A percentile compares a stretch with the other conserved stretches of the same genome.
phyloP scores from a whole-genome alignment of 176 grass and related monocot genomes.

The Cocos nucifera region DNA sequence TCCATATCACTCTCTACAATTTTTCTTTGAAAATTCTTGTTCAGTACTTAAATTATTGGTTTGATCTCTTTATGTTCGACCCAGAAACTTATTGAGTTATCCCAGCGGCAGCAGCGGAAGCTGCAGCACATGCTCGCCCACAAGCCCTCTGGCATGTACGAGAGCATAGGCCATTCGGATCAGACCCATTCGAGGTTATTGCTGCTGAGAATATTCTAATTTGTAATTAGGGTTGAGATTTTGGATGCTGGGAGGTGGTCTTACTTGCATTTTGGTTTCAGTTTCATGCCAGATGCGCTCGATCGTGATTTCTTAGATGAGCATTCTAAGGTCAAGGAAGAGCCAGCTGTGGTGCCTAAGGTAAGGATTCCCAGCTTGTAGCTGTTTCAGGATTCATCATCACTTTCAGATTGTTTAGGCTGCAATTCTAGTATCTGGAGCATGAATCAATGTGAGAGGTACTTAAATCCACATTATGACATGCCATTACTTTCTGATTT shows the following conservation, averaged over 20 bases:
- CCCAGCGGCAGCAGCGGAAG: conserved; percentile 59
- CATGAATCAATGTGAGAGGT: too few species aligned
- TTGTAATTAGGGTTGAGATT: conserved; percentile 17
- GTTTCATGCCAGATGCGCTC: conserved; percentile 26
- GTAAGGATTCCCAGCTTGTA: conserved; percentile 28
- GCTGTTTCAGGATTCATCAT: not conserved
- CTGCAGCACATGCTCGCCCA: conserved; percentile 74
- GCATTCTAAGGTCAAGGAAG: conserved; percentile 48
- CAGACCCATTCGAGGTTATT: conserved; percentile 35
- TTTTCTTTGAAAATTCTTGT: too few species aligned
- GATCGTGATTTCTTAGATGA: conserved; percentile 14
- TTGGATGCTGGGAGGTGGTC: conserved; percentile 23
- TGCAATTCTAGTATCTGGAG: too few species aligned
- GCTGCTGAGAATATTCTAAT: not conserved
- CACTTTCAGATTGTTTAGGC: too few species aligned
- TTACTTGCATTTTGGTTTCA: conserved; percentile 30
- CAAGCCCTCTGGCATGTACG: conserved; percentile 50
- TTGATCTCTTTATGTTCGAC: not conserved
- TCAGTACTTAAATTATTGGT: too few species aligned
- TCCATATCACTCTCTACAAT: not conserved
- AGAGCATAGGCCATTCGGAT: conserved; percentile 25
- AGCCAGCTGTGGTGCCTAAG: conserved; percentile 67
- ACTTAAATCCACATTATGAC: too few species aligned
- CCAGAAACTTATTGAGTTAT: conserved; percentile 60
- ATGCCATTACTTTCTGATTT: too few species aligned